phyloP scores from a whole-genome alignment of 805 yeast genomes.

The Kluyveromyces dobzhanskii region DNA sequence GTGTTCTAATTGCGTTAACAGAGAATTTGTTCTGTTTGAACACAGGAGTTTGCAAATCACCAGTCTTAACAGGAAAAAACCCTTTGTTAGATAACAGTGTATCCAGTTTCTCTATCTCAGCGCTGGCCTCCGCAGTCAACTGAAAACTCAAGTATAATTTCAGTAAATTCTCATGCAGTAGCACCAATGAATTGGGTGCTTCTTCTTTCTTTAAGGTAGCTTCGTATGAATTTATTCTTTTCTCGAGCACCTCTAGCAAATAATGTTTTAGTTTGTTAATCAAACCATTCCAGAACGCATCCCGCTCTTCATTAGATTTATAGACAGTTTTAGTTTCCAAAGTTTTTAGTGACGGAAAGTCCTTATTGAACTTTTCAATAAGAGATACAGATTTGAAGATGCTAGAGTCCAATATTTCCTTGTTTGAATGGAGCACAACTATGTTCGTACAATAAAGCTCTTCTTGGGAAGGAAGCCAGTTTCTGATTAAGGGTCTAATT shows the following conservation, averaged over 20 bases:
- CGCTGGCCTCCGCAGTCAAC: slow-evolving; percentile 20
- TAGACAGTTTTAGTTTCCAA: slow-evolving; percentile 28
- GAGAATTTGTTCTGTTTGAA: slow-evolving; percentile 5
- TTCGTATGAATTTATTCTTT: slow-evolving; percentile 8
- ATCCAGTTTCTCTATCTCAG: slow-evolving; percentile 13
- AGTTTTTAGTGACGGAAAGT: slow-evolving; percentile 23
- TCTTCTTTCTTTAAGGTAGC: slow-evolving; percentile 5
- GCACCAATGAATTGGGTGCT: slow-evolving; percentile 1
- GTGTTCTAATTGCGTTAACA: slow-evolving; percentile 1
- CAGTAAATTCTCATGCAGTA: slow-evolving; percentile 19
- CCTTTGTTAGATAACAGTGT: slow-evolving; percentile 7
- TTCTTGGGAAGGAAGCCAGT: slow-evolving; percentile 49
- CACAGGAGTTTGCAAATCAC: slow-evolving; percentile 19
- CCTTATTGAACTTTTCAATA: slow-evolving; percentile 26
- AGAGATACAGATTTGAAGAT: slow-evolving; percentile 26
- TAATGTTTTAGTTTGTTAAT: slow-evolving; percentile 16
- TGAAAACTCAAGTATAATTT: slow-evolving; percentile 22
- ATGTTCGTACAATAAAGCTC: slow-evolving; percentile 8
- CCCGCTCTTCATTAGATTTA: slow-evolving; percentile 24
- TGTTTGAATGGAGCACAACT: slow-evolving; percentile 23
- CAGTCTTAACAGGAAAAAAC: slow-evolving; percentile 10
- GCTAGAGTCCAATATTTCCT: slow-evolving; percentile 24
- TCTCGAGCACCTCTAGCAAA: slow-evolving; percentile 21
- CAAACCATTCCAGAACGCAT: slow-evolving; percentile 24
- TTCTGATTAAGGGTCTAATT: slow-evolving; percentile 72